A percentile compares a stretch with the other conserved stretches of the same genome.
phyloP scores from a whole-genome alignment of 306 rosid genomes.

The Abrus precatorius region DNA sequence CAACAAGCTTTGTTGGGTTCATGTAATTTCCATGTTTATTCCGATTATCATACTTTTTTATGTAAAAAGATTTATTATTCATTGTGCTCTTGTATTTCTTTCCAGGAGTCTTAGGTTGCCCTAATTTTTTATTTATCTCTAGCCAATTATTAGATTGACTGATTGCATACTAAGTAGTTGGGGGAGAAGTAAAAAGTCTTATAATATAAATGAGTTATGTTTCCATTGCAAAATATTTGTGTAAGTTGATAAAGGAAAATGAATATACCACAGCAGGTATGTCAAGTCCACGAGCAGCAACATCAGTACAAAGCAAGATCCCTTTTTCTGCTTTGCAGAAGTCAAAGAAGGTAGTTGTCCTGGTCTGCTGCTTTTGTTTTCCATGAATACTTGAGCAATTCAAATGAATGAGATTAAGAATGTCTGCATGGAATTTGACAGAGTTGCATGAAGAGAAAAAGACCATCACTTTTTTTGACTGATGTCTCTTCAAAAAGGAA shows the following conservation, averaged over 20 bases:
- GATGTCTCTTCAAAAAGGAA: conserved; percentile 81
- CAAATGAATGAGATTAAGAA: conserved; percentile 74
- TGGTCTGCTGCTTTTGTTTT: conserved; percentile 90
- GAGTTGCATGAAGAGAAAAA: conserved; percentile 96
- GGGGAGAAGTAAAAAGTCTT: background rate
- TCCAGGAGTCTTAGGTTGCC: conserved; percentile 28
- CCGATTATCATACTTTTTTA: background rate
- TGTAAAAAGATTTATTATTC: background rate
- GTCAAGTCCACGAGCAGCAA: conserved; percentile 96
- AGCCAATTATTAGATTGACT: conserved; percentile 19
- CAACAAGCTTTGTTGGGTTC: background rate
- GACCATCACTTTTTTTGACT: conserved; percentile 92
- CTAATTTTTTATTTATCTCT: background rate
- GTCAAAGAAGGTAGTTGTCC: conserved; percentile 78
- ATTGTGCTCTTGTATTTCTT: conserved; percentile 6
- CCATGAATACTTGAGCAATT: conserved; percentile 86
- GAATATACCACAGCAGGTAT: conserved; percentile 84
- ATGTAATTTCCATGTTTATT: conserved; percentile 18
- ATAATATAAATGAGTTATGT: conserved; percentile 17
- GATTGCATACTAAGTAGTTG: background rate
- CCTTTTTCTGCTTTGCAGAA: conserved; percentile 90
- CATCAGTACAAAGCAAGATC: conserved; percentile 93
- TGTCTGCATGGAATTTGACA: conserved; percentile 86
- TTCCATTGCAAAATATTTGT: conserved; percentile 9
- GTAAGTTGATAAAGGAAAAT: conserved; percentile 11